Evolutionary conservation across 2,329 filamentous ascomycete species (phyloP).

Genomic region (Penicillium expansum): DNA sequence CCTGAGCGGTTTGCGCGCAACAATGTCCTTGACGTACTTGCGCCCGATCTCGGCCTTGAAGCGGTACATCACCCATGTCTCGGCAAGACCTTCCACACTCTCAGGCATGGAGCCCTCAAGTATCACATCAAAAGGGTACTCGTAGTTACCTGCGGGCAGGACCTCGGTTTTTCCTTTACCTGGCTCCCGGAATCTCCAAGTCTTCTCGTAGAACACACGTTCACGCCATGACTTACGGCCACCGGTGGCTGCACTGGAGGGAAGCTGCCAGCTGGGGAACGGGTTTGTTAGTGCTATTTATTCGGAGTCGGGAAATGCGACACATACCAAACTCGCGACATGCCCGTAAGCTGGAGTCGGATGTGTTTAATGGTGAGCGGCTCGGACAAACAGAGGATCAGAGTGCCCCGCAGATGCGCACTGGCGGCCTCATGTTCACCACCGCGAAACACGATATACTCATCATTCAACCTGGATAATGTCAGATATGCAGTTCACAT

Average conservation of each 20-base stretch:
- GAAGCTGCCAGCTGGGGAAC: slow-evolving; percentile 34
- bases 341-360: slow-evolving; percentile 67
- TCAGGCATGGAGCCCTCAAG: slow-evolving; percentile 70
- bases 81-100: slow-evolving; percentile 83
- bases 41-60: slow-evolving; percentile 89
- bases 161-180: slow-evolving; percentile 52
- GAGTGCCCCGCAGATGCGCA: slow-evolving; percentile 68
- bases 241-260: slow-evolving; percentile 37
- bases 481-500: slow-evolving; percentile 19
- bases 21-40: slow-evolving; percentile 83
- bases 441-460: slow-evolving; percentile 76
- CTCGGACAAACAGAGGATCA: slow-evolving; percentile 70
- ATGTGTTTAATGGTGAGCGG: slow-evolving; percentile 70
- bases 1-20: slow-evolving; percentile 73
- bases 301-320: not conserved
- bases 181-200: slow-evolving; percentile 65
- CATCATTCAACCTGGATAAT: slow-evolving; percentile 64
- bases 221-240: slow-evolving; percentile 43
- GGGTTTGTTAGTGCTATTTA: not conserved
- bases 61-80: slow-evolving; percentile 85
- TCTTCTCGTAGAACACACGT: slow-evolving; percentile 62
- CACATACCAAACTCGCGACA: slow-evolving; percentile 65
- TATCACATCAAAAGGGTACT: slow-evolving; percentile 74
- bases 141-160: slow-evolving; percentile 73
- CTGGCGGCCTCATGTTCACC: slow-evolving; percentile 71